These are phyloP conservation scores for Dendrobium catenatum DNA, from an alignment of 106 monocot species.

Conservation along the genomic window DNA sequence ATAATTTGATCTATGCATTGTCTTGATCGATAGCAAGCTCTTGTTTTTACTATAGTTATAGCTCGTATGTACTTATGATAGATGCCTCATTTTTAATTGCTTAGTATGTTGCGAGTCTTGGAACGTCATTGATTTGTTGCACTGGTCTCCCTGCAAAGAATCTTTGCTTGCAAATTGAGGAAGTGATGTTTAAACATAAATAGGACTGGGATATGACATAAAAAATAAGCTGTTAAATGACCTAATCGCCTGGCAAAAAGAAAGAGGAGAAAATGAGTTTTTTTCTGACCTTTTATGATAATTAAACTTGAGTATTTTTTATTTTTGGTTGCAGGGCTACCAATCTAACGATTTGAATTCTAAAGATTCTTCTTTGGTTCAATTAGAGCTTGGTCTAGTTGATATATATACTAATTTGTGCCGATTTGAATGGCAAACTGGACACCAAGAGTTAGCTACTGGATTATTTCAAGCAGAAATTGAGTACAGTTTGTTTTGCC, in stretches of 20 bases:
- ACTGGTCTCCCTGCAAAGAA: too few species aligned
- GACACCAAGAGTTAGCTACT: constrained; percentile 78
- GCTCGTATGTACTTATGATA: too few species aligned
- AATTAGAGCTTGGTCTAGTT: constrained; percentile 72
- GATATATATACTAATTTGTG: constrained; percentile 86
- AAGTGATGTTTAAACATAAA: too few species aligned
- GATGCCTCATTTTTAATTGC: too few species aligned
- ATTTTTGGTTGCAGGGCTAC: constrained; percentile 28
- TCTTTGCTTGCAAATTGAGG: too few species aligned
- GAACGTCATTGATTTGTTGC: too few species aligned
- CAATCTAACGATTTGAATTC: constrained; percentile 6
- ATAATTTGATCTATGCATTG: too few species aligned
- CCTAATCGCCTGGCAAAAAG: not conserved
- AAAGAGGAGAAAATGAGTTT: not conserved
- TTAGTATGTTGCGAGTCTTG: too few species aligned
- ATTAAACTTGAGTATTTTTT: not conserved
- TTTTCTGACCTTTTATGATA: not conserved
- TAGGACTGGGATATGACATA: too few species aligned
- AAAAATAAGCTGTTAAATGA: too few species aligned
- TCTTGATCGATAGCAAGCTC: too few species aligned
- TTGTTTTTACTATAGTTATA: too few species aligned
- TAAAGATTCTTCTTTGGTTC: constrained; percentile 34
- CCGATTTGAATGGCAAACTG: constrained; percentile 95
- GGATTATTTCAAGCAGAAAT: constrained; percentile 90
- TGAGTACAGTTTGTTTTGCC: constrained; percentile 77